Conservation (phyloP, 495 filamentous ascomycete species). For the Daldinia caldariorum region DNA sequence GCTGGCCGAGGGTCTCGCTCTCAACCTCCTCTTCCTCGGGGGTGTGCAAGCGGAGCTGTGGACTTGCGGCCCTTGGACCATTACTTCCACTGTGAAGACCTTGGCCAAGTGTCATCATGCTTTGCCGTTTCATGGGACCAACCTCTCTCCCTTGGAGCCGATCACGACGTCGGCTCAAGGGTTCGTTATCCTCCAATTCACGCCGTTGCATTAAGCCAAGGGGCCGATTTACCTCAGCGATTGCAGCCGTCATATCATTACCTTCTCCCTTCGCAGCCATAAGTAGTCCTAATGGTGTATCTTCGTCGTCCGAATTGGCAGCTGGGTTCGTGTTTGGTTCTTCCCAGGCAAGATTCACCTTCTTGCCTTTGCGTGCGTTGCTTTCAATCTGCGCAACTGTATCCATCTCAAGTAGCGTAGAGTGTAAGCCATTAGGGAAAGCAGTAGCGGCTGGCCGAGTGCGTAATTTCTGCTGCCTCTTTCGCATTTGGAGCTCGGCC, state of each 20-base stretch:
- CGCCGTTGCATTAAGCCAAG: conserved; percentile 85
- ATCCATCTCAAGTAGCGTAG: conserved; percentile 91
- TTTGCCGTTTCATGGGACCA: conserved; percentile 54
- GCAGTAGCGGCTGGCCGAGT: conserved; percentile 72
- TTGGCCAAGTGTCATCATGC: conserved; percentile 52
- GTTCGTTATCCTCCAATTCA: conserved; percentile 90
- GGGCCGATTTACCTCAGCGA: conserved; percentile 67
- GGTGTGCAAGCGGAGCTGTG: conserved; percentile 45
- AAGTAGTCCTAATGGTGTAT: conserved; percentile 87
- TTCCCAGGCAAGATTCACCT: conserved; percentile 91
- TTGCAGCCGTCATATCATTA: conserved; percentile 62
- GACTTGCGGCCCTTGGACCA: conserved; percentile 42
- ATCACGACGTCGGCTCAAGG: conserved; percentile 80
- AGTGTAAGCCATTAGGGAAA: conserved; percentile 80
- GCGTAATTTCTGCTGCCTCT: conserved; percentile 80
- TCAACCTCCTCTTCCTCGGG: conserved; percentile 66
- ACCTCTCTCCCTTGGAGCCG: conserved; percentile 70
- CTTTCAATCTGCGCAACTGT: conserved; percentile 89
- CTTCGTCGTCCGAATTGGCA: conserved; percentile 66
- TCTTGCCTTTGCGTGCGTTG: conserved; percentile 74
- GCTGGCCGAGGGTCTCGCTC: conserved; percentile 81
- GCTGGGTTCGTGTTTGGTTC: conserved; percentile 59
- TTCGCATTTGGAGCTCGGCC: conserved; percentile 89
- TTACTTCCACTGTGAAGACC: conserved; percentile 29
- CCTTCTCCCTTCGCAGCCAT: conserved; percentile 69